Base-by-base conservation (phyloP, 805 yeast genomes). In the Candida succiphila region DNA sequence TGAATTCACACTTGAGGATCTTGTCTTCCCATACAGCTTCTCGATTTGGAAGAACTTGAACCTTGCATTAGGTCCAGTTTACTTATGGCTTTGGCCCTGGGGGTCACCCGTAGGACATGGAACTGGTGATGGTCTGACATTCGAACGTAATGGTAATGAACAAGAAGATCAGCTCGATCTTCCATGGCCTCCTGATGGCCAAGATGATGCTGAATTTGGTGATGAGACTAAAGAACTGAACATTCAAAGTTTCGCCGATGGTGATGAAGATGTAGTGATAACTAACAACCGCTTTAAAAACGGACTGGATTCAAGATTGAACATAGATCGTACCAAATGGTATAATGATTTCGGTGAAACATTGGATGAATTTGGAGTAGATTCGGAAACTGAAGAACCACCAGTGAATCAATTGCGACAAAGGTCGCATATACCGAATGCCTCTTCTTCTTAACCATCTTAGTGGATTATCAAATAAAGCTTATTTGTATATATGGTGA, bases 141-240 rank as follows among this genome's bases (percentile, higher is more conserved):
- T 75, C 40, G 56, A 54, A 6, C 75, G 69, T 38, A 73, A 73
- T 41, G 30, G 34, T 6, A 84, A 78, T 23, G 50, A 67, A 14
- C 67, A 61, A 32, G 72, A 69, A 35, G 82, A 78, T 44, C 70
- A 81, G 38, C 56, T 79, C 33, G 69, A 73, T 1, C 58, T 80
- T 26, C 92, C 95, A 2, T 89, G 96, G 95, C 98, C 98, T 1
- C 94, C 95, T 1, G 94, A 86, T 57, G 87, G 85, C 5, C 77
- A 77, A 1, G 63, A 67, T 43, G 65, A 60, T 32, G 66, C 55
- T 25, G 30, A 33, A 7, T 45, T 37, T 5, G 49, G 49, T n/a
- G 52, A 34, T 28, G 51, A 47, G 26, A 41, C 45, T n/a, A 13
- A 21, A 4, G 29, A 30, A 8, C 21, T 16, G 7, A 34, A 15